These are phyloP conservation scores for Colletotrichum kahawae DNA, from an alignment of 2,329 filamentous ascomycete genomes.

Conservation along the genomic window DNA sequence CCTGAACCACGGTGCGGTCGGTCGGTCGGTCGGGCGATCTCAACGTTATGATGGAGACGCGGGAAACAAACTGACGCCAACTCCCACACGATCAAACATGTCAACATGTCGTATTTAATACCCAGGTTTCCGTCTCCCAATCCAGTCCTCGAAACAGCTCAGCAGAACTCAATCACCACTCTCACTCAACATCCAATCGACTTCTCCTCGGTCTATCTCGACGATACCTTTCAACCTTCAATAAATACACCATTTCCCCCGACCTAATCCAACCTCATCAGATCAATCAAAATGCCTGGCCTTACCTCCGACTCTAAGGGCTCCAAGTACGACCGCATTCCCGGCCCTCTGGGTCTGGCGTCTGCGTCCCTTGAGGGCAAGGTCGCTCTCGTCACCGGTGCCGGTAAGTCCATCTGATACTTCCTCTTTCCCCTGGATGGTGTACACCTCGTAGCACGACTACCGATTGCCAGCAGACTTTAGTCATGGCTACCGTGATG, in stretches of 20 bases:
- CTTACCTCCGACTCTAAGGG: slow-evolving; percentile 24
- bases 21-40: not conserved
- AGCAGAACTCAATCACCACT: slow-evolving; percentile 5
- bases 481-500: not conserved
- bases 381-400: slow-evolving; percentile 82
- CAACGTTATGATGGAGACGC: not conserved
- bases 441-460: not conserved
- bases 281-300: slow-evolving; percentile 36
- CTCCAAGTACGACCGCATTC: slow-evolving; percentile 41
- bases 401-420: slow-evolving; percentile 34
- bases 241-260: not conserved
- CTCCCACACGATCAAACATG: not conserved
- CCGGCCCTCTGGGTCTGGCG: slow-evolving; percentile 41
- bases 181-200: not conserved
- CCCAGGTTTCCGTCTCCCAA: not conserved
- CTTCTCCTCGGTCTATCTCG: slow-evolving; percentile 2
- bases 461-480: not conserved
- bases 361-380: slow-evolving; percentile 78
- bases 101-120: slow-evolving; percentile 10
- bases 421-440: not conserved
- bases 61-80: not conserved
- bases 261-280: not conserved
- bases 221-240: not conserved
- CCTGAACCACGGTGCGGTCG: not conserved
- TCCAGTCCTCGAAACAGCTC: not conserved